These are phyloP conservation scores for Colletotrichum ledebouriae DNA, from an alignment of 2,329 filamentous ascomycete genomes.

Conservation along the genomic window DNA sequence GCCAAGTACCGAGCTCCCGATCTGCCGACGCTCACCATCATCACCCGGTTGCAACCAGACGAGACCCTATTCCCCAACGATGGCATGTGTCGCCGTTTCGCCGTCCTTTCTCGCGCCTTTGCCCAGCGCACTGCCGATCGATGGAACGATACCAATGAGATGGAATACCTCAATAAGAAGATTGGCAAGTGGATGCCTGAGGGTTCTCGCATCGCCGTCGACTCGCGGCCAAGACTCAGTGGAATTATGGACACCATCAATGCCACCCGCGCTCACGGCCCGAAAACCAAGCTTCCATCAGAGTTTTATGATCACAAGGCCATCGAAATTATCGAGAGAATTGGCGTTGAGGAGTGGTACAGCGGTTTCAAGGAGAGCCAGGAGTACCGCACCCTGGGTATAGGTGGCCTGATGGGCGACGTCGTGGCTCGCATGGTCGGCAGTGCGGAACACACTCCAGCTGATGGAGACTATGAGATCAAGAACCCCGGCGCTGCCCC, in stretches of 20 bases:
- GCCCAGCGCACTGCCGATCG: constrained; percentile 77
- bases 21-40: constrained; percentile 74
- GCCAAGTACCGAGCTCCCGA: constrained; percentile 55
- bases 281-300: constrained; percentile 80
- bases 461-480: constrained; percentile 67
- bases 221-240: constrained; percentile 84
- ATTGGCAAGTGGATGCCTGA: constrained; percentile 90
- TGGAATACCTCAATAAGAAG: constrained; percentile 83
- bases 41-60: constrained; percentile 74
- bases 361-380: constrained; percentile 84
- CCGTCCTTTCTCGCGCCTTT: constrained; percentile 77
- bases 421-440: constrained; percentile 81
- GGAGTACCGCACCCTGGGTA: constrained; percentile 91
- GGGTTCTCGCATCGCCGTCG: constrained; percentile 79
- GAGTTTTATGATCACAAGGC: constrained; percentile 89
- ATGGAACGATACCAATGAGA: constrained; percentile 84
- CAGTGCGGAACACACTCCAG: constrained; percentile 69
- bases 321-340: constrained; percentile 77
- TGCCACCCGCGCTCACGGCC: constrained; percentile 86
- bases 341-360: constrained; percentile 94
- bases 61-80: constrained; percentile 87
- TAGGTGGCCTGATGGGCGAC: constrained; percentile 88
- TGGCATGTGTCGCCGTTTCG: constrained; percentile 78
- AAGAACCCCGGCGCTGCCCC: constrained; percentile 52
- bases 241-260: constrained; percentile 97